Base-by-base conservation (phyloP, 805 yeast species). In the Cyberlindnera bimundalis region DNA sequence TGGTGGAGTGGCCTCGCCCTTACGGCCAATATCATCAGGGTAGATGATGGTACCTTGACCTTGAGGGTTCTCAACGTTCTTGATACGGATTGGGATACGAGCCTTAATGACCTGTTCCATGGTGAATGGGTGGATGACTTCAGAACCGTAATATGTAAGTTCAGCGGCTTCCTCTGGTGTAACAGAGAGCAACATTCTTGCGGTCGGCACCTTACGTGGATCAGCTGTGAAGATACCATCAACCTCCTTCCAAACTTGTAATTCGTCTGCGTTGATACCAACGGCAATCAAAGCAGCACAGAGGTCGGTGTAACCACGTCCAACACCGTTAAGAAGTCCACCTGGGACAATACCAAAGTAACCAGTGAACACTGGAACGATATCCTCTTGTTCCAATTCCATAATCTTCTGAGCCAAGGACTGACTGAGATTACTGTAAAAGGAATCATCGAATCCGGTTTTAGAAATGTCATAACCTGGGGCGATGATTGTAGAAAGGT, bases 81-180 rank as follows among this genome's bases (percentile, higher is more conserved):
- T 93, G 57, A 93, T 93, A 60, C 97, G 79, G 61, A 93, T 93
- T 34, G 99, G 99, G 59, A 93, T 93, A 60, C 83, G 86, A 18
- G 97, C 97, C 53, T 81, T 79, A 55, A 93, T 93, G 43, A 91
- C 99, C 68, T 93, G 99, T 67, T 91, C 98, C 99, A 93, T 93
- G 17, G 99, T 93, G 71, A 93, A 90, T 3, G 99, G 99, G 60
- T 93, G 99, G 54, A 93, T 93, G 51, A 93, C 99, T 67, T 93
- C 99, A 2, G 95, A 83, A 33, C 99, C 99, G 60, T 93, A 93
- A 65, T 93, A 93, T 1, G 99, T 93, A 62, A 93, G 76, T 68
- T 93, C 99, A 0, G 98, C 93, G 5, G 99, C 99, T 68, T 93
- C 99, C 60, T 93, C 98, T 4, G 99, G 99, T 0, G 98, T 93